Conservation (phyloP, 768 basidiomycete genomes). For the Boletus pseudo-olivaceus region DNA sequence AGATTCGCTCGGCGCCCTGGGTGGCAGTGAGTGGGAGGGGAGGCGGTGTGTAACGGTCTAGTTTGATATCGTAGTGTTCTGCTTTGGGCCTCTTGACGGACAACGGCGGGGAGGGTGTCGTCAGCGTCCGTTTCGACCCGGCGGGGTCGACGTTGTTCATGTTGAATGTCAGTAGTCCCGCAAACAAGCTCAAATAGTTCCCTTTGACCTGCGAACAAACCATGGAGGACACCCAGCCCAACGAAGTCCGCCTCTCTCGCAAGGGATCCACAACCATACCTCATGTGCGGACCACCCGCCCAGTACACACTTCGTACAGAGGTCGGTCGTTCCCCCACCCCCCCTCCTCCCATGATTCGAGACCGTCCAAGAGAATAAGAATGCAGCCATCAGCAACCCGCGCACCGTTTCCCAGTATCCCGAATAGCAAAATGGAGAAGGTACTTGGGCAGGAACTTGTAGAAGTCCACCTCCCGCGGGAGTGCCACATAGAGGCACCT, state of each 20-base stretch:
- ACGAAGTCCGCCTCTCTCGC: constrained; percentile 34
- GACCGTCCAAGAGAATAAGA: constrained; percentile 4
- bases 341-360: background rate
- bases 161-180: background rate
- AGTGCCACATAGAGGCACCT: constrained; percentile 13
- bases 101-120: constrained; percentile 3
- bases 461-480: constrained; percentile 5
- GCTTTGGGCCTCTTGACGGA: constrained; percentile 21
- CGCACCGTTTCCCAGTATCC: background rate
- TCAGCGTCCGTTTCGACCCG: constrained; percentile 12
- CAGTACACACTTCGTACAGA: background rate
- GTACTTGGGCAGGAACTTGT: background rate
- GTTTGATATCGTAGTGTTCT: constrained; percentile 9
- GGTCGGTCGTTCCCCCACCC: background rate
- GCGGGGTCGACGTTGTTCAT: constrained; percentile 13
- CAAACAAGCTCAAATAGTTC: constrained; percentile 24
- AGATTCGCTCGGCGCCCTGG: constrained; percentile 30
- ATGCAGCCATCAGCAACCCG: background rate
- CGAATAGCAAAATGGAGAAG: background rate
- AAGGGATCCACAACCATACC: constrained; percentile 33
- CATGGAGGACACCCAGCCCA: constrained; percentile 40
- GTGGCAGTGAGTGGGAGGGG: constrained; percentile 20
- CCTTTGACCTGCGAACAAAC: background rate
- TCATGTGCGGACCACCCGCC: constrained; percentile 14
- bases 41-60: background rate